Percentiles rank a stretch among this genome's conserved stretches.
Conservation (phyloP, 371 early-diverging fungal genomes). For the Rhizopus arrhizus region DNA sequence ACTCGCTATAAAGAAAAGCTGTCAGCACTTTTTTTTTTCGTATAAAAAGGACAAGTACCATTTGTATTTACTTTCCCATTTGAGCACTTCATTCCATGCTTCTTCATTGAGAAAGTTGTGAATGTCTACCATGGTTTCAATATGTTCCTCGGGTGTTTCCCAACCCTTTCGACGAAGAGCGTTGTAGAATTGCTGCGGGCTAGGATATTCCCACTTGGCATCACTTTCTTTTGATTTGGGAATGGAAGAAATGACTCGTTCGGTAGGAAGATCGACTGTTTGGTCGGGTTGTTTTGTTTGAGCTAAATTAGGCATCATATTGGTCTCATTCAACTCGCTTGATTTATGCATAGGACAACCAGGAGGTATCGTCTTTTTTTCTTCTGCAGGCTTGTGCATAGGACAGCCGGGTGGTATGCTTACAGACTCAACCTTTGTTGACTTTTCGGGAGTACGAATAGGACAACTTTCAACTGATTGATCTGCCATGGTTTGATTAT, state of each 20-base stretch:
- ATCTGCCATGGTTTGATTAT: no score
- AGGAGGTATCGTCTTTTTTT: slow-evolving; percentile 35
- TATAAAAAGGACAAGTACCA: slow-evolving; percentile 49
- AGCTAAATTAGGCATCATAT: slow-evolving; percentile 82
- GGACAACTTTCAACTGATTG: no score
- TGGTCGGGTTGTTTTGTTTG: slow-evolving; percentile 73
- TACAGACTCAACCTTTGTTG: neutral
- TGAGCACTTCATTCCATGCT: slow-evolving; percentile 90
- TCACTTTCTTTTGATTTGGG: slow-evolving; percentile 51
- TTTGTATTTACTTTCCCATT: slow-evolving; percentile 85
- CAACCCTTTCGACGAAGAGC: slow-evolving; percentile 93
- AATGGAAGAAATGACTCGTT: slow-evolving; percentile 68
- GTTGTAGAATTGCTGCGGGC: slow-evolving; percentile 95
- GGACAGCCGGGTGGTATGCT: slow-evolving; percentile 1
- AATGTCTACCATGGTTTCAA: slow-evolving; percentile 93
- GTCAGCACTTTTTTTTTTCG: neutral
- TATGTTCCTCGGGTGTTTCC: slow-evolving; percentile 88
- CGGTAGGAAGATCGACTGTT: slow-evolving; percentile 67
- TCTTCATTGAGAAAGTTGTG: slow-evolving; percentile 97
- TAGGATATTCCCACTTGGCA: slow-evolving; percentile 91
- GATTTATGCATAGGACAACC: slow-evolving; percentile 59
- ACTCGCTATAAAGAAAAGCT: slow-evolving; percentile 38
- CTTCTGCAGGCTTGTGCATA: slow-evolving; percentile 2
- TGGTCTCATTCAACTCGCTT: slow-evolving; percentile 69
- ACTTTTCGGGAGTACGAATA: no score